Conservation (phyloP, 2,329 filamentous ascomycete species). For the Sarocladium oryzae region DNA sequence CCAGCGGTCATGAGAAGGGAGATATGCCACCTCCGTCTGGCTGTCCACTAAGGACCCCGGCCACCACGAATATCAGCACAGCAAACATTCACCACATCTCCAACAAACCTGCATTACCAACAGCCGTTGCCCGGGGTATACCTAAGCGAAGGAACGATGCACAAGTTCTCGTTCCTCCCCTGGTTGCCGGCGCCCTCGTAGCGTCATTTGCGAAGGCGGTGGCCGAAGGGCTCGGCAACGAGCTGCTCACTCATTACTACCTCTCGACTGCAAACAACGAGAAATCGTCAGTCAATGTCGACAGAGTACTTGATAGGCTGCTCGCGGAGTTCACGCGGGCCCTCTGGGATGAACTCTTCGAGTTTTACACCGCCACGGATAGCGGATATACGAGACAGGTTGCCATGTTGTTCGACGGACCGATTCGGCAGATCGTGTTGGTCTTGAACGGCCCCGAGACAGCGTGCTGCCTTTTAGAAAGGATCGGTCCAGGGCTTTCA, state of each 20-base stretch:
- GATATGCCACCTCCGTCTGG: slow-evolving; percentile 21
- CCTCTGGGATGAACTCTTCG: slow-evolving; percentile 31
- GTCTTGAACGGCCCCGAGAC: slow-evolving; percentile 31
- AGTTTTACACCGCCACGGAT: slow-evolving; percentile 24
- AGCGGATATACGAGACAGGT: slow-evolving; percentile 23
- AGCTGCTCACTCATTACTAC: slow-evolving; percentile 31
- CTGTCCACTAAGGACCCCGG: slow-evolving; percentile 17
- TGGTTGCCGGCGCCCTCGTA: slow-evolving; percentile 28
- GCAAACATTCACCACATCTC: slow-evolving; percentile 5
- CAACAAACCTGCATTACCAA: slow-evolving; percentile 29
- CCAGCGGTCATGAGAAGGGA: slow-evolving; percentile 10
- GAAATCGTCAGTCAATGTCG: slow-evolving; percentile 26
- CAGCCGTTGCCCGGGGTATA: neutral
- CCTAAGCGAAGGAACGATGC: neutral
- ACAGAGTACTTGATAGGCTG: slow-evolving; percentile 29
- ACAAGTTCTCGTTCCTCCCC: slow-evolving; percentile 27
- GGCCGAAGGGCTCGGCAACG: slow-evolving; percentile 27
- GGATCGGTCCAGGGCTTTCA: slow-evolving; percentile 28
- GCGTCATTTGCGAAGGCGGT: slow-evolving; percentile 28
- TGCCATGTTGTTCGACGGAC: slow-evolving; percentile 28
- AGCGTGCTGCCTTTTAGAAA: slow-evolving; percentile 27
- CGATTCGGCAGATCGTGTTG: slow-evolving; percentile 29
- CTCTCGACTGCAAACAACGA: slow-evolving; percentile 19
- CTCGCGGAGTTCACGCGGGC: slow-evolving; percentile 24
- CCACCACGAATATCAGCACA: neutral